phyloP scores from a whole-genome alignment of 2,329 filamentous ascomycete species.

The Passalora sequoiae region DNA sequence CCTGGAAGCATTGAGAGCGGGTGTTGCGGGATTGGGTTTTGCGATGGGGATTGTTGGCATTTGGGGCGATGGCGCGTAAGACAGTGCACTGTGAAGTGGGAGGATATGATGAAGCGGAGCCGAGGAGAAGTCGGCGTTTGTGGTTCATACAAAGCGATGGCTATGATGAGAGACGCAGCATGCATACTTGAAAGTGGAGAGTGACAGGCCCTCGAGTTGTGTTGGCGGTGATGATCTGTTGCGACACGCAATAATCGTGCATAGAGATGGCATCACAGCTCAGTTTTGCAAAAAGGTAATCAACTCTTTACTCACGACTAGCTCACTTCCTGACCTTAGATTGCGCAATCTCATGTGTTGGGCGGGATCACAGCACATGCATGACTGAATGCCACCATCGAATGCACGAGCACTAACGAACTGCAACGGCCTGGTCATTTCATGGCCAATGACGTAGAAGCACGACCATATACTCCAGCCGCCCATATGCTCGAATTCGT shows the following conservation, averaged over 20 bases:
- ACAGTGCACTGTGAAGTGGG: background rate
- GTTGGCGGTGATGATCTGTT: background rate
- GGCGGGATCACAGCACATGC: too few species aligned
- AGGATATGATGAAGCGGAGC: background rate
- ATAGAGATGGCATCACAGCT: background rate
- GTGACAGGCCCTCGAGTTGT: background rate
- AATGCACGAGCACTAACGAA: too few species aligned
- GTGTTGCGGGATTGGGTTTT: conserved; percentile 42
- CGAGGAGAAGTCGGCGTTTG: background rate
- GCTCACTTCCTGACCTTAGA: too few species aligned
- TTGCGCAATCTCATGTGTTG: too few species aligned
- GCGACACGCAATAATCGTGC: background rate
- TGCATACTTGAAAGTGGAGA: background rate
- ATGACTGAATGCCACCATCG: too few species aligned
- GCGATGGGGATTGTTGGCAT: conserved; percentile 45
- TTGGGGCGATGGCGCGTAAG: conserved; percentile 43
- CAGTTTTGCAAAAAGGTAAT: background rate
- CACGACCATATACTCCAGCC: too few species aligned
- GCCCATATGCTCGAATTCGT: too few species aligned
- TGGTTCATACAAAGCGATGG: background rate
- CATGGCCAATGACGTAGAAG: too few species aligned
- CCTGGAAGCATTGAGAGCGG: conserved; percentile 40
- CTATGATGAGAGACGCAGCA: conserved; percentile 1
- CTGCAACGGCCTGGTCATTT: too few species aligned
- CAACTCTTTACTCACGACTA: too few species aligned